phyloP scores from a whole-genome alignment of 2,329 filamentous ascomycete species.

The Bipolaris gigantea region DNA sequence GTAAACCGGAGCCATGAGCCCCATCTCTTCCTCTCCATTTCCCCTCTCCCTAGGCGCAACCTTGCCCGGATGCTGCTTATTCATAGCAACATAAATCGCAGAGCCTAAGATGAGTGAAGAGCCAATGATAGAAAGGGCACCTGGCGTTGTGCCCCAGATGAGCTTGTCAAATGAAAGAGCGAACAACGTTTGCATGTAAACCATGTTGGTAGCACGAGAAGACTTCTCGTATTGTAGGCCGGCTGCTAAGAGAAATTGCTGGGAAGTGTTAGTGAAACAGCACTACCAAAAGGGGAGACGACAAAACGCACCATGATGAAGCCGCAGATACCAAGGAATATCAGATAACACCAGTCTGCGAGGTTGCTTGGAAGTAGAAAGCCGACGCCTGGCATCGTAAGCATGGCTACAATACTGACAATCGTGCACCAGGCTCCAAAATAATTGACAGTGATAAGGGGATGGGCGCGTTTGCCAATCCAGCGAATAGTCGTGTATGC shows the following conservation, averaged over 20 bases:
- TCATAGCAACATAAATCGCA: conserved; percentile 65
- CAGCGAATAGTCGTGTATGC: conserved; percentile 75
- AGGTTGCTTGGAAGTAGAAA: conserved; percentile 59
- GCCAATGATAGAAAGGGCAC: conserved; percentile 61
- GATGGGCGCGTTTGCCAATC: conserved; percentile 76
- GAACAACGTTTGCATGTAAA: conserved; percentile 72
- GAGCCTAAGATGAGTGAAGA: conserved; percentile 66
- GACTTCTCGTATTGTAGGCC: conserved; percentile 73
- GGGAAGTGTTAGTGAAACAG: background rate
- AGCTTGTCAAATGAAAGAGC: conserved; percentile 66
- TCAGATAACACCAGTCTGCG: conserved; percentile 67
- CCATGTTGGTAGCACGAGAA: conserved; percentile 64
- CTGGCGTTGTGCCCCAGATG: conserved; percentile 63
- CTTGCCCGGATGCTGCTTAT: conserved; percentile 46
- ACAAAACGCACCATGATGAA: conserved; percentile 64
- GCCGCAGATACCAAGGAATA: conserved; percentile 71
- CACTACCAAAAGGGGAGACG: background rate
- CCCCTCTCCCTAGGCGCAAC: conserved; percentile 15
- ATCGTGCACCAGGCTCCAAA: conserved; percentile 72
- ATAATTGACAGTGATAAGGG: conserved; percentile 81
- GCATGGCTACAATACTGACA: conserved; percentile 65
- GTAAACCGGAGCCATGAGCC: conserved; percentile 30
- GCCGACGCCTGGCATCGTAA: conserved; percentile 57
- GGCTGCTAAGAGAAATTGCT: conserved; percentile 80
- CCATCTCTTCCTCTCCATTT: conserved; percentile 39